Percentiles rank a stretch among this genome's conserved stretches.
Evolutionary conservation across 2,329 filamentous ascomycete genomes (phyloP).

Genomic region (Coniochaeta sp.): DNA sequence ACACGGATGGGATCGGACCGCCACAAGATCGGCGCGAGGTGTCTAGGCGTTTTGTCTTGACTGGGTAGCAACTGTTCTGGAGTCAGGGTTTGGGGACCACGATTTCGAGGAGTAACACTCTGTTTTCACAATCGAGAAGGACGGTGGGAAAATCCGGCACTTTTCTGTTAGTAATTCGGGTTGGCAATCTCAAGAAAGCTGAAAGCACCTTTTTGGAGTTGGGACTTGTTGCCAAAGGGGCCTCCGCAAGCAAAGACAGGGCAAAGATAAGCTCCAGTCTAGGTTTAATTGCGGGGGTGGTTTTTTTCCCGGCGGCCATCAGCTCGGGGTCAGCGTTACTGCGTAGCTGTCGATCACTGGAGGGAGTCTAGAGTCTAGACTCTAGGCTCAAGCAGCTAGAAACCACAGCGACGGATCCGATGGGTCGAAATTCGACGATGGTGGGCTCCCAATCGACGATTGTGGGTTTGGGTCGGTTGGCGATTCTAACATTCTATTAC

Average conservation of each 20-base stretch:
- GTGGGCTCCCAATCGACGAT: neutral
- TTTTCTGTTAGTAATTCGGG: neutral
- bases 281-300: neutral
- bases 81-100: neutral
- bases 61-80: neutral
- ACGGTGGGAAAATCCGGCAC: neutral
- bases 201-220: neutral
- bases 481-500: neutral
- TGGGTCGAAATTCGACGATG: neutral
- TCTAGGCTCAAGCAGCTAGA: neutral
- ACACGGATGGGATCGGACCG: neutral
- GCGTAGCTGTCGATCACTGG: neutral
- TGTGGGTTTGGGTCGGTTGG: too few relatives aligned
- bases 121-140: neutral
- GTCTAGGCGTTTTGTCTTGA: neutral
- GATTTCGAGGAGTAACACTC: neutral
- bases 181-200: neutral
- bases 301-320: neutral
- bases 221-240: neutral
- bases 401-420: neutral
- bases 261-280: neutral
- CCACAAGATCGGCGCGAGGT: neutral
- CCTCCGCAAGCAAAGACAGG: neutral
- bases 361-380: too few relatives aligned
- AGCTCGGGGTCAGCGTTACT: neutral